phyloP scores from a whole-genome alignment of 2,329 filamentous ascomycete genomes.

The Rhinocladiella similis region DNA sequence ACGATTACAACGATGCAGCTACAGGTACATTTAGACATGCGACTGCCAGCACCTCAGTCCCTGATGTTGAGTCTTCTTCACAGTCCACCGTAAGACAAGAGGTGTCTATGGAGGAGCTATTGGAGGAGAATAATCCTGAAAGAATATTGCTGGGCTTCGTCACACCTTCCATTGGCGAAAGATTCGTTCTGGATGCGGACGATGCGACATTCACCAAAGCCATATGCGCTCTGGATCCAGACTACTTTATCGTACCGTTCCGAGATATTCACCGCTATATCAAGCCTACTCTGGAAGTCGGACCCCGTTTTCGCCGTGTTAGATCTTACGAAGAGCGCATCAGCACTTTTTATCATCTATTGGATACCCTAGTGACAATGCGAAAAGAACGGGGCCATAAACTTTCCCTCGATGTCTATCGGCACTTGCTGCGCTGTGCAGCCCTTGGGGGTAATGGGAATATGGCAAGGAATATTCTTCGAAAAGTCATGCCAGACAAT shows the following conservation, averaged over 20 bases:
- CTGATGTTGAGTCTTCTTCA: not conserved
- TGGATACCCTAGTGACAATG: constrained; percentile 40
- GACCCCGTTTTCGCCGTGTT: constrained; percentile 38
- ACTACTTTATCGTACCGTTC: constrained; percentile 49
- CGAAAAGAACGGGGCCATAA: constrained; percentile 38
- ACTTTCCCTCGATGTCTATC: constrained; percentile 51
- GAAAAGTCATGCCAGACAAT: constrained; percentile 39
- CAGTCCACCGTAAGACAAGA: constrained; percentile 1
- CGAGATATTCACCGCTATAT: constrained; percentile 50
- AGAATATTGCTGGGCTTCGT: constrained; percentile 40
- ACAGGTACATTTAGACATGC: not conserved
- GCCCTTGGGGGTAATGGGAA: constrained; percentile 46
- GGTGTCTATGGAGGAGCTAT: constrained; percentile 23
- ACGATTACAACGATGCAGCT: constrained; percentile 3
- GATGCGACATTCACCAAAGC: constrained; percentile 38
- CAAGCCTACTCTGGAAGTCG: constrained; percentile 46
- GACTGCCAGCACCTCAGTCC: not conserved
- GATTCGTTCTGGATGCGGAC: constrained; percentile 22
- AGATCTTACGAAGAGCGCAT: constrained; percentile 40
- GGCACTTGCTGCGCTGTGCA: constrained; percentile 54
- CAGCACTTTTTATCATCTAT: constrained; percentile 39
- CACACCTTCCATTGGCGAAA: constrained; percentile 33
- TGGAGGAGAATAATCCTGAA: constrained; percentile 42
- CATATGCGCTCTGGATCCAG: constrained; percentile 62
- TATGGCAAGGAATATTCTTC: constrained; percentile 51